Conservation (phyloP, 108 stramenopile genomes). For the Skeletonema grethae region DNA sequence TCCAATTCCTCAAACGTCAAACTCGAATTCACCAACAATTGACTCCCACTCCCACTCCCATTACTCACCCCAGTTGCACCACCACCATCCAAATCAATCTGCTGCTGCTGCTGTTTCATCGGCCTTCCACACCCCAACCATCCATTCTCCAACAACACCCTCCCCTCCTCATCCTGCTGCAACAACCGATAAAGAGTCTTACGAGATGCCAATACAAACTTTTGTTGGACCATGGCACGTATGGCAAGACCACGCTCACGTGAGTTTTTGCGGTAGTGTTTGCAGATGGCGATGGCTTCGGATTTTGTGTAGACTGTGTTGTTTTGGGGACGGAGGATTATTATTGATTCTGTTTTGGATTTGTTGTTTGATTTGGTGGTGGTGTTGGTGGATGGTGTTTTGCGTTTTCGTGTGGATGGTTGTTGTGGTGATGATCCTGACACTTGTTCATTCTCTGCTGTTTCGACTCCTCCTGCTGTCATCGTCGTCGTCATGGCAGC, state of each 20-base stretch:
- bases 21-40: not conserved
- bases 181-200: not conserved
- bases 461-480: not conserved
- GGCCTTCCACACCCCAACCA: constrained; percentile 1
- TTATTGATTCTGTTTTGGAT: not conserved
- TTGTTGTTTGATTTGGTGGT: not conserved
- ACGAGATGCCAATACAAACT: not conserved
- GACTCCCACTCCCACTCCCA: too few relatives aligned
- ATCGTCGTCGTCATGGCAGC: too few relatives aligned
- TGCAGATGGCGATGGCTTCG: constrained; percentile 3
- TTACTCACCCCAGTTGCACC: not conserved
- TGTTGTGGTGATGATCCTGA: not conserved
- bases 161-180: constrained; percentile 3
- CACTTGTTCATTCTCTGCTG: not conserved
- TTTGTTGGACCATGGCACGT: constrained; percentile 9
- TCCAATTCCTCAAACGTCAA: not conserved
- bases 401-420: not conserved
- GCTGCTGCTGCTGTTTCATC: not conserved
- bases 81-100: not conserved
- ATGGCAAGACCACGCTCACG: constrained; percentile 7
- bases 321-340: constrained; percentile 11
- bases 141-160: not conserved
- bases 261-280: not conserved
- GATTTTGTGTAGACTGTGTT: constrained; percentile 14
- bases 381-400: not conserved